These are phyloP conservation scores for Pseudocercospora musae DNA, from an alignment of 2,329 filamentous ascomycete species.

Conservation along the genomic window DNA sequence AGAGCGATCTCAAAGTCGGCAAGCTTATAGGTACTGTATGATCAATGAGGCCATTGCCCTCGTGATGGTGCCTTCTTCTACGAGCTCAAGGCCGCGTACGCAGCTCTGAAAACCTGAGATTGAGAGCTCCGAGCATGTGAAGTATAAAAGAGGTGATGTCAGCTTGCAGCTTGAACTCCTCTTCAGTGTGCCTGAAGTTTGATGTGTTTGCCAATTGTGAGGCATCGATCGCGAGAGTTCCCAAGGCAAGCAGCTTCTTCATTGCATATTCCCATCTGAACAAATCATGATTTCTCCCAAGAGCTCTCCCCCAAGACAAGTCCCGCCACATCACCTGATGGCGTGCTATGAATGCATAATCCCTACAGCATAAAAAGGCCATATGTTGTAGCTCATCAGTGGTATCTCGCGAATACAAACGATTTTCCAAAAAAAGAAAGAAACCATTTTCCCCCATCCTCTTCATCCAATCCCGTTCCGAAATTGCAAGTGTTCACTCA, in stretches of 20 bases:
- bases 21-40: too few relatives aligned
- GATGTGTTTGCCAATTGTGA: too few relatives aligned
- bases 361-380: neutral
- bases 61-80: neutral
- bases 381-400: constrained; percentile 4
- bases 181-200: neutral
- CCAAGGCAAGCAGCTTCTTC: too few relatives aligned
- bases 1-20: neutral
- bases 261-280: neutral
- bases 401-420: constrained; percentile 15
- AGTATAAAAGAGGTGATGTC: neutral
- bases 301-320: neutral
- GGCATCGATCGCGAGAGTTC: too few relatives aligned
- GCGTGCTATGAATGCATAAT: neutral
- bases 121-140: neutral
- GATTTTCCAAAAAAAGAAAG: neutral
- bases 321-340: neutral
- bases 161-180: neutral
- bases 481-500: neutral
- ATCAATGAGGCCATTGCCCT: neutral
- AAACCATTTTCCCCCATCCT: too few relatives aligned
- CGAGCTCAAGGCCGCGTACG: neutral
- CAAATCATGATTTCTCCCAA: neutral
- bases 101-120: too few relatives aligned
- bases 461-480: too few relatives aligned